Evolutionary conservation across 2,329 filamentous ascomycete genomes (phyloP), one percentile per base, ranked within the genome.

Genomic region (Aspergillus vadensis): DNA sequence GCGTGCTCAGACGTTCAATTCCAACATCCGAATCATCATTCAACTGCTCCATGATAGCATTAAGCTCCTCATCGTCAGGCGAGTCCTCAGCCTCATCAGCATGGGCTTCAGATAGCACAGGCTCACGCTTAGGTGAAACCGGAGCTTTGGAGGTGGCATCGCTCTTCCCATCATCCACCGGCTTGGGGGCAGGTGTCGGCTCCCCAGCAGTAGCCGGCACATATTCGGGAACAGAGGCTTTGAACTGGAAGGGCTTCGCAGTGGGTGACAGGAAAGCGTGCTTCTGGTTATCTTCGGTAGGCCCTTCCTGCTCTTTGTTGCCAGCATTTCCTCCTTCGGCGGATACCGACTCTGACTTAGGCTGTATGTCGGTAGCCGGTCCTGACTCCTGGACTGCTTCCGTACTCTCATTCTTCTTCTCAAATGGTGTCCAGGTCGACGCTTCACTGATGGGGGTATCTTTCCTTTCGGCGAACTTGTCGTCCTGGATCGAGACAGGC

Each of bases 21-120:
- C 91, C 91, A 73, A 90, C 86, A 55, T 89, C 87, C 1, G 89
- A 90, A 65, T 92, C 87, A 51, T 83, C 86, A 60, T 92, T 89
- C 68, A 97, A 84, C 62, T 95, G 89, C 65, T 89, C 86, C 92
- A 98, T 97, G 55, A 97, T 88, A 48, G 90, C 91, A 79, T 97
- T 93, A 69, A 97, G 93, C 72, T 97, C 92, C 67, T 94, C 71
- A 38, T 76, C 74, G 58, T 79, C 68, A n/a, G 68, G 69, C 0
- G 76, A 77, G 21, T 77, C 75, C 5, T 69, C 61, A 2, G 64
- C 70, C 5, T 70, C 70, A 51, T 67, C 67, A 12, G 44, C 19
- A n/a, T 59, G 49, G 39, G 58, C 54, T 56, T 63, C 60, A 25
- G 60, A 41, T 15, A 60, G 55, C 44, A 56, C 57, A 5, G 57